Evolutionary conservation across 2,329 filamentous ascomycete species (phyloP), one percentile per base, ranked within the genome.

Genomic region (Fusarium hostae): DNA sequence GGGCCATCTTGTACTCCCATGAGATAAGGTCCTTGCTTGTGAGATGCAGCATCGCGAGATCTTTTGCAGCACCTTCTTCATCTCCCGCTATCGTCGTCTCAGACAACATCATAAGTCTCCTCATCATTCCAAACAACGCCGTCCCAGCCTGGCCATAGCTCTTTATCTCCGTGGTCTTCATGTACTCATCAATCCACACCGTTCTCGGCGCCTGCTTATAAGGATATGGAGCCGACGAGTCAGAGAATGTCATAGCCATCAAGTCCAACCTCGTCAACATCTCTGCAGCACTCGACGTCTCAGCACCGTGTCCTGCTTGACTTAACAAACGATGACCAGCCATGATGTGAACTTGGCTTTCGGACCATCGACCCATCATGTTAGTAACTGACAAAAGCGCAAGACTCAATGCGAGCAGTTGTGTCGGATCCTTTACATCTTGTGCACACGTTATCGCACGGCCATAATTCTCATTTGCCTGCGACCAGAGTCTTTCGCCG

Each of bases 221-320:
- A 15, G 74, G 73, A 61, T 80, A 81, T 2, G 79, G 79, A 5
- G 78, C 77, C 8, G 66, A 73, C 0, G 73, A 75, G 34, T 82
- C 80, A 4, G 72, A 76, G 44, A 81, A 80, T 1, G 79, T 76
- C 76, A 81, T 78, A 68, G 77, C 78, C 41, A 80, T 77, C 9
- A 82, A 28, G 44, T 81, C 79, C n/a, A 81, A 52, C 4, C 79
- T 72, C 5, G 75, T 75, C 4, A 82, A 32, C 34, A 76, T 71
- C 52, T 77, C 75, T 10, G 75, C 65, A 1, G 75, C 73, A 20
- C 59, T 68, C 11, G 58, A 74, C 0, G 66, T 73, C 13, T 57
- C 70, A 9, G 57, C 35, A 0, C 68, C 50, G 4, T 71, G 52
- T 16, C 64, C 70, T 39, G 70, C 61, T 39, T 75, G 55, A 10